Evolutionary conservation across 2,329 filamentous ascomycete genomes (phyloP).

Genomic region (Ampelomyces quisqualis): DNA sequence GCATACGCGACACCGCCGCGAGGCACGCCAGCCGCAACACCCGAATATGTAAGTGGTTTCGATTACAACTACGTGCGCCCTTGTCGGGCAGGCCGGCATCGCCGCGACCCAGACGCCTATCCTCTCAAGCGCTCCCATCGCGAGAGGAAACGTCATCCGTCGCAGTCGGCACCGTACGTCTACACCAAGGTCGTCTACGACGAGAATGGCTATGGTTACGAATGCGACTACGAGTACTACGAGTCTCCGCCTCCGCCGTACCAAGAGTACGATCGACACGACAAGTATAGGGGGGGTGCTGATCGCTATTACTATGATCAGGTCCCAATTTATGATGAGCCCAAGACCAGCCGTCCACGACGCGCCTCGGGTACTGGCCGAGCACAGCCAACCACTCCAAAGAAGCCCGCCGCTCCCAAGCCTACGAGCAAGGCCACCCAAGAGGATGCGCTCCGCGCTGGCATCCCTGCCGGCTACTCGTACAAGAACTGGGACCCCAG

Average conservation of each 20-base stretch:
- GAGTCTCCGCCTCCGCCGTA: conserved; percentile 52
- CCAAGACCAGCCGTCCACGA: conserved; percentile 53
- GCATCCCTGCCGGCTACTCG: conserved; percentile 86
- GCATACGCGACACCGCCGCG: conserved; percentile 53
- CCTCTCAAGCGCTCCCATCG: conserved; percentile 45
- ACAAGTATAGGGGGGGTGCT: conserved; percentile 59
- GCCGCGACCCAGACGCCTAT: conserved; percentile 42
- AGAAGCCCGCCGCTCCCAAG: conserved; percentile 40
- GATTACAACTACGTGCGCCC: conserved; percentile 45
- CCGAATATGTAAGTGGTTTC: conserved; percentile 65
- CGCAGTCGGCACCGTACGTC: conserved; percentile 56
- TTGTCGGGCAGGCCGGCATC: conserved; percentile 44
- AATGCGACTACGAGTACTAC: conserved; percentile 48
- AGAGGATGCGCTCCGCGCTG: conserved; percentile 63
- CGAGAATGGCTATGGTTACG: conserved; percentile 52
- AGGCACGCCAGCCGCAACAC: conserved; percentile 46
- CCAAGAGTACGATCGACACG: conserved; percentile 53
- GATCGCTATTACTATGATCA: conserved; percentile 55
- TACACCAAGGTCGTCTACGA: conserved; percentile 59
- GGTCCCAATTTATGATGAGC: conserved; percentile 50
- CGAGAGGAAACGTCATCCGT: conserved; percentile 52
- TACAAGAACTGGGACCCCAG: conserved; percentile 98
- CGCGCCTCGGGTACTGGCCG: conserved; percentile 57
- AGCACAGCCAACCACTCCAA: conserved; percentile 44
- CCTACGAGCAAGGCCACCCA: conserved; percentile 56